phyloP scores from a whole-genome alignment of 768 basidiomycete species.

The Naganishia vishniacii region DNA sequence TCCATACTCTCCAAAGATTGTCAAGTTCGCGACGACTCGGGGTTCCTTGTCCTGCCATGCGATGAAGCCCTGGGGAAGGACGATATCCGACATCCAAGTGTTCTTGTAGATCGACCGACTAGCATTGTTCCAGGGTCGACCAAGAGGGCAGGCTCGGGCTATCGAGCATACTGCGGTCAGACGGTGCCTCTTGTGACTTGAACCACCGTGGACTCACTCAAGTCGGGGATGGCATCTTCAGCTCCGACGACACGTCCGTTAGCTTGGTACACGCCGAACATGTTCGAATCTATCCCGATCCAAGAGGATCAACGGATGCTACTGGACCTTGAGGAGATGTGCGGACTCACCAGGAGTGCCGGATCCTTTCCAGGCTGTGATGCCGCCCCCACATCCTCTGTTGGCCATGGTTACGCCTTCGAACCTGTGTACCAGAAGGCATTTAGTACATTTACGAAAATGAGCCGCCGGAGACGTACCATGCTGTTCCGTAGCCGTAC shows the following conservation, averaged over 20 bases:
- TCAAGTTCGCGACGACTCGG: slow-evolving; percentile 13
- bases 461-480: not conserved
- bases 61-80: slow-evolving; percentile 30
- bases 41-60: slow-evolving; percentile 18
- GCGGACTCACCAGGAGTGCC: slow-evolving; percentile 1
- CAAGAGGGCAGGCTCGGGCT: slow-evolving; percentile 58
- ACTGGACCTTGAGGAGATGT: too few species aligned
- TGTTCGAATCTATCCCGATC: slow-evolving; percentile 18
- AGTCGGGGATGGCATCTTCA: slow-evolving; percentile 11
- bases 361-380: slow-evolving; percentile 61
- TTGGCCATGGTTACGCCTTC: slow-evolving; percentile 60
- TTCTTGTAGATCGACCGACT: slow-evolving; percentile 57
- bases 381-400: slow-evolving; percentile 63
- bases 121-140: slow-evolving; percentile 64
- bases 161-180: slow-evolving; percentile 58
- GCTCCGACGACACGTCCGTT: slow-evolving; percentile 50
- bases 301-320: too few species aligned
- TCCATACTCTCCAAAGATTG: slow-evolving; percentile 16
- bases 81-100: slow-evolving; percentile 53
- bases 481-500: slow-evolving; percentile 45
- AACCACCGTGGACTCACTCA: not conserved
- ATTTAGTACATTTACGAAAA: not conserved
- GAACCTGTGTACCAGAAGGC: slow-evolving; percentile 54
- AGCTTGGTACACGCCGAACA: slow-evolving; percentile 42
- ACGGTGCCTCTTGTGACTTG: slow-evolving; percentile 42